Evolutionary conservation across 345 rosid genomes (phyloP), one percentile per base, ranked within the genome.

Genomic region (Psidium friedrichsthalianum): DNA sequence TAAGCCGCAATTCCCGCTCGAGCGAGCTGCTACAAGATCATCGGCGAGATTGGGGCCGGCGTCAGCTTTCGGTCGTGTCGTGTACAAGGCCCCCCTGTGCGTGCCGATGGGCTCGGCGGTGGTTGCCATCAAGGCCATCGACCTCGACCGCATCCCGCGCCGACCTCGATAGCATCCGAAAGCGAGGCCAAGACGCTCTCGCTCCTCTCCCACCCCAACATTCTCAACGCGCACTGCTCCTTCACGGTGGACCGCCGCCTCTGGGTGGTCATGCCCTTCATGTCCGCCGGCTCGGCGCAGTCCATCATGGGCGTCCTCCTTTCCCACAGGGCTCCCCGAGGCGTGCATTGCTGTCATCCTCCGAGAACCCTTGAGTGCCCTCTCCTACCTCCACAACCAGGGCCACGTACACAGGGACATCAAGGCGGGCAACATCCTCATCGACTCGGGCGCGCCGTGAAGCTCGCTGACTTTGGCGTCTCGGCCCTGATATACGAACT

Each of bases 251-350:
- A 89, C 85, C 91, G 89, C 42, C 91, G 91, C 69, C 98, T 96
- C 58, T 96, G 99, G 98, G 96, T 96, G 42, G 96, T 96, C 56
- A 95, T 94, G 99, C 98, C 99, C 0, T 96, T 96, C 90, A 94
- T 96, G 98, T 93, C 97, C 5, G 93, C 93, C 2, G 98, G 99
- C 56, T 96, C 99, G 6, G 86, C 95, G 29, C 98, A 94, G 51
- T 96, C 97, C 81, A 93, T 95, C 10, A 93, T 96, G 87, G 87
- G 89, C 95, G 2, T 92, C 95, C 1, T 87, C 93, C 93, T 13
- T 94, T 94, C 85, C 96, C 98, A 0, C 86, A 88, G 36, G 99
- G 98, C 4, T 96, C 7, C 86, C 96, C 0, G 98, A 96, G 87
- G 93, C 93, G 29, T 94, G 96, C 92, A 96, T 95, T 74, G 94